A percentile compares a stretch with the other conserved stretches of the same genome.
Conservation (phyloP, 2,329 filamentous ascomycete species). For the Pseudocercospora macadamiae region DNA sequence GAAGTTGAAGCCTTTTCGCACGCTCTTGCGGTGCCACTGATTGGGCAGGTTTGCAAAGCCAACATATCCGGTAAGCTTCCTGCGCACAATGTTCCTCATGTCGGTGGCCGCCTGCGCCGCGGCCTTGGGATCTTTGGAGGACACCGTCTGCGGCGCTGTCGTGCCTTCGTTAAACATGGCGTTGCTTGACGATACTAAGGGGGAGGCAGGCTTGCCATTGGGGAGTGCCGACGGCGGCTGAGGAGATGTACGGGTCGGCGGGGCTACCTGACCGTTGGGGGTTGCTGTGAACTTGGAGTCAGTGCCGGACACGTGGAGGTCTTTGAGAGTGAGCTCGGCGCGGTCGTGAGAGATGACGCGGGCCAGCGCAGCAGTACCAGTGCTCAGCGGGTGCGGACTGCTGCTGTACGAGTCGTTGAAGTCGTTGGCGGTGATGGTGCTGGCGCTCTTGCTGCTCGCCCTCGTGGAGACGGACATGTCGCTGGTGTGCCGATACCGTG, state of each 20-base stretch:
- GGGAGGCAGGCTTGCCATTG: conserved; percentile 58
- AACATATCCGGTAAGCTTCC: conserved; percentile 97
- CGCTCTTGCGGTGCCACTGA: conserved; percentile 99
- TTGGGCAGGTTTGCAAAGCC: conserved; percentile 98
- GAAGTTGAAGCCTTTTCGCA: conserved; percentile 99
- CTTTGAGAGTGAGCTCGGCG: conserved; percentile 25
- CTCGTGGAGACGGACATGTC: conserved; percentile 27
- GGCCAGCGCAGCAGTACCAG: conserved; percentile 27
- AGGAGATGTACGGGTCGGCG: conserved; percentile 52
- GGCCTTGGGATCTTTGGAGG: conserved; percentile 66
- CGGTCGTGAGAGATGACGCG: conserved; percentile 29
- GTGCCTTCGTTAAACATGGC: conserved; percentile 56
- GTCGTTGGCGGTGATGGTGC: conserved; percentile 19
- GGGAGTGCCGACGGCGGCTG: conserved; percentile 44
- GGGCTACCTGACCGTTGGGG: conserved; percentile 24
- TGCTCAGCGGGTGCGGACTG: conserved; percentile 20
- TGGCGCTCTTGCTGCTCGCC: conserved; percentile 18
- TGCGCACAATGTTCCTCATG: conserved; percentile 92
- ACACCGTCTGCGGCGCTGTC: conserved; percentile 60
- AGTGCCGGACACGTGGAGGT: conserved; percentile 15
- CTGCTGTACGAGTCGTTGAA: conserved; percentile 18
- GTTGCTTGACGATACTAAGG: conserved; percentile 62
- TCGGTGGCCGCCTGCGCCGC: conserved; percentile 53
- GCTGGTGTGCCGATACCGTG: conserved; percentile 14
- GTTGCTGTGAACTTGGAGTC: conserved; percentile 17